These are phyloP conservation scores for Aspergillus alliaceus DNA, from an alignment of 2,329 filamentous ascomycete species.

Conservation along the genomic window DNA sequence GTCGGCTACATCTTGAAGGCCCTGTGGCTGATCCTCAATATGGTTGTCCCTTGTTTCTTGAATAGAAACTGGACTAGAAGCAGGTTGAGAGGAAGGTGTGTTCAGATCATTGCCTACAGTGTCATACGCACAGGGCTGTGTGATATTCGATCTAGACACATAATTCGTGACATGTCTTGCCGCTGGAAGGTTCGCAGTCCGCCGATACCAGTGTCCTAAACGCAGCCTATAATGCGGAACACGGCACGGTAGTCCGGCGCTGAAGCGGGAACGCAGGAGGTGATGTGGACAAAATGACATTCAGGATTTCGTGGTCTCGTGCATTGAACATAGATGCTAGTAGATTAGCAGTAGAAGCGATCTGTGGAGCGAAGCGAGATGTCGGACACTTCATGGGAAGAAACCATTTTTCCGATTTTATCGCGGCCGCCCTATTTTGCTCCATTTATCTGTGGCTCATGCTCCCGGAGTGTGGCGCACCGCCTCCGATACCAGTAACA, in stretches of 20 bases:
- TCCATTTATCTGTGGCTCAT: slow-evolving; percentile 27
- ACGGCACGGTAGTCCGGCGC: slow-evolving; percentile 25
- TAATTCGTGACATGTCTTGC: slow-evolving; percentile 12
- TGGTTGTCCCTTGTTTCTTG: background rate
- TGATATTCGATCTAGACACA: slow-evolving; percentile 11
- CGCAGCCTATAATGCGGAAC: slow-evolving; percentile 17
- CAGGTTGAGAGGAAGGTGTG: background rate
- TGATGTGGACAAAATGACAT: slow-evolving; percentile 36
- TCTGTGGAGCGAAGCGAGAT: no score
- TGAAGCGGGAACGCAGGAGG: slow-evolving; percentile 30
- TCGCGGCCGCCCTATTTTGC: slow-evolving; percentile 24
- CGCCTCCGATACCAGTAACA: slow-evolving; percentile 19
- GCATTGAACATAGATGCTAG: slow-evolving; percentile 18
- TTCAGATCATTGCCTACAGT: slow-evolving; percentile 1
- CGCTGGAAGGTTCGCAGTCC: slow-evolving; percentile 8
- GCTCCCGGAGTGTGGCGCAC: slow-evolving; percentile 27
- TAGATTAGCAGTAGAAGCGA: background rate
- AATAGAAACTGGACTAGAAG: background rate
- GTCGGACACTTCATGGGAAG: no score
- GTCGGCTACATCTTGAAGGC: background rate
- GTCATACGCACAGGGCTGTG: background rate
- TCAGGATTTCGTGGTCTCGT: slow-evolving; percentile 27
- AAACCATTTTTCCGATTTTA: background rate
- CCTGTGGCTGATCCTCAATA: background rate
- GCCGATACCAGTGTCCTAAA: slow-evolving; percentile 23